A percentile compares a stretch with the other conserved stretches of the same genome.
phyloP scores from a whole-genome alignment of 1,139 yeast species.

The Magnusiomyces ingens region DNA sequence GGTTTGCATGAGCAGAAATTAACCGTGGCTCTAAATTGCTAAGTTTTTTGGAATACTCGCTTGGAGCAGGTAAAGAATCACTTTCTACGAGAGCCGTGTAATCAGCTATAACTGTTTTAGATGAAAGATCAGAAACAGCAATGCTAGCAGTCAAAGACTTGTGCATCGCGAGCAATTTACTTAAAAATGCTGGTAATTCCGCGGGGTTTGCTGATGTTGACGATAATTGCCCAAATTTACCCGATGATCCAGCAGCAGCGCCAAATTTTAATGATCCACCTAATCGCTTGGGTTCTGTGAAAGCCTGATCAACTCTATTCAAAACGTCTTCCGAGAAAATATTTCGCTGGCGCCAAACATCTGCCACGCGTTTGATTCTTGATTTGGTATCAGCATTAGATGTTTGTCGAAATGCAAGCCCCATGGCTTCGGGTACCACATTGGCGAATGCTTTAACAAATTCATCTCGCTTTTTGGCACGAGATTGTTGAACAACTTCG shows the following conservation, averaged over 20 bases:
- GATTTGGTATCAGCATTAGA: slow-evolving; percentile 37
- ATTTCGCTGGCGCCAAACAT: slow-evolving; percentile 67
- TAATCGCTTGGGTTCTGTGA: slow-evolving; percentile 19
- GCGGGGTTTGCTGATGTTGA: slow-evolving; percentile 35
- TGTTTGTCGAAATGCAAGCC: slow-evolving; percentile 28
- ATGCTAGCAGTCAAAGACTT: slow-evolving; percentile 30
- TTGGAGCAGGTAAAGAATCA: slow-evolving; percentile 49
- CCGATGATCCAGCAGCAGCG: slow-evolving; percentile 2
- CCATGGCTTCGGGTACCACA: slow-evolving; percentile 37
- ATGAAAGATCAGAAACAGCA: slow-evolving; percentile 14
- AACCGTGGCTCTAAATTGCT: slow-evolving; percentile 16
- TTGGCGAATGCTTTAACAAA: slow-evolving; percentile 53
- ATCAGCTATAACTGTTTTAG: slow-evolving; percentile 16
- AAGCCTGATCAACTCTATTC: slow-evolving; percentile 37
- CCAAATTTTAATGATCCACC: slow-evolving; percentile 7
- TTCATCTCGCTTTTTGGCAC: slow-evolving; percentile 55
- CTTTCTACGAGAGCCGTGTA: slow-evolving; percentile 30
- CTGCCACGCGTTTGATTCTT: slow-evolving; percentile 58
- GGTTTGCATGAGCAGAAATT: slow-evolving; percentile 17
- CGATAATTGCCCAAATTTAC: slow-evolving; percentile 6
- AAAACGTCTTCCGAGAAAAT: slow-evolving; percentile 47
- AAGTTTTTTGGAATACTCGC: slow-evolving; percentile 42
- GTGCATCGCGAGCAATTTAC: slow-evolving; percentile 40
- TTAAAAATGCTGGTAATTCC: slow-evolving; percentile 39
- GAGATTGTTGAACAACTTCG: slow-evolving; percentile 77